Base-by-base conservation (phyloP, 768 basidiomycete species). In the Phlegmacium glaucopus region DNA sequence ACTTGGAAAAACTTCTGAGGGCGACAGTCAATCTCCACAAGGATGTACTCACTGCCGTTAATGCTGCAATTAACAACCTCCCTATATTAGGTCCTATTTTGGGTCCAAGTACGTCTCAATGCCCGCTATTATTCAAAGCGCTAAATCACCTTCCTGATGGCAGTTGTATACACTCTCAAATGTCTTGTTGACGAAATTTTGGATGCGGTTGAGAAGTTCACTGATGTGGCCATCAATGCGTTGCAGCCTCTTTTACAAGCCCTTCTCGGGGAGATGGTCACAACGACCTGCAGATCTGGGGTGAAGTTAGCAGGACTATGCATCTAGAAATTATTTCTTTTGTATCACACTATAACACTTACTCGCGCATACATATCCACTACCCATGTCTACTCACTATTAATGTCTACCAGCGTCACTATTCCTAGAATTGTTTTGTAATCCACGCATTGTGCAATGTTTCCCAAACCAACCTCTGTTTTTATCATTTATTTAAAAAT, bases 141-240 rank as follows among this genome's bases (percentile, higher is more conserved):
- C 42, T 37, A 34, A 26, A 37, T 11, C 32, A 45, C 45, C 30
- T 36, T 49, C 26, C 17, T 18, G 36, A 12, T 34, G 35, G 1
- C 42, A 87, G 85, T 79, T 52, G 65, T 83, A 8, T 79, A 80
- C 50, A 65, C 79, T 9, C 58, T 83, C 60, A 85, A 87, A 59
- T 85, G 85, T 56, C 49, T 78, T 18, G 42, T 85, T 27, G 80
- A 82, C 53, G 64, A 64, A 4, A 44, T 78, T 22, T 62, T 85
- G 34, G 68, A 86, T 54, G 58, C 60, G 5, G 55, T 67, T 2
- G 78, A 82, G 60, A 71, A 80, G 54, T 27, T 77, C 12, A 63
- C 70, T 12, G 83, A 84, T 54, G 75, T 57, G 7, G 47, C 70
- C 10, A 47, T 81, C 52, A 76, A 78, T 45, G 52, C 45, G 9